Evolutionary conservation across 805 yeast genomes (phyloP).

Genomic region (Candida anglica): DNA sequence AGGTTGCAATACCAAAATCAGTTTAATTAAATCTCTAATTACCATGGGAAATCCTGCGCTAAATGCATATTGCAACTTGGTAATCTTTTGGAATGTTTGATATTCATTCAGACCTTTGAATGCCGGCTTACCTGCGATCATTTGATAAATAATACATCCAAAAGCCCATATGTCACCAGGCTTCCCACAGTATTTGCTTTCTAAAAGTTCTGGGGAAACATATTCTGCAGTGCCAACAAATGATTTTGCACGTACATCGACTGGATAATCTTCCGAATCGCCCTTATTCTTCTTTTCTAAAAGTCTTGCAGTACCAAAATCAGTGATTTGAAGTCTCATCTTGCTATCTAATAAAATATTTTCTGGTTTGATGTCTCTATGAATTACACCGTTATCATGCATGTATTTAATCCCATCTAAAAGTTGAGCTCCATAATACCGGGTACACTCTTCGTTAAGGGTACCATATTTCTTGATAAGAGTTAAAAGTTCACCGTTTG

Average conservation of each 20-base stretch:
- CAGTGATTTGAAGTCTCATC: constrained; percentile 66
- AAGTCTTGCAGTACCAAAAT: constrained; percentile 80
- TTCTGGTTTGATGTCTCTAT: constrained; percentile 82
- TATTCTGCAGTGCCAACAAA: constrained; percentile 87
- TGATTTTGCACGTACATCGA: constrained; percentile 67
- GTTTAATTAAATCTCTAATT: constrained; percentile 63
- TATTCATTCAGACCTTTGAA: constrained; percentile 82
- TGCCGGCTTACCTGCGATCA: constrained; percentile 71
- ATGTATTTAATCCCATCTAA: constrained; percentile 68
- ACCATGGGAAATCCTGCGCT: constrained; percentile 55
- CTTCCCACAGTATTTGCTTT: constrained; percentile 63
- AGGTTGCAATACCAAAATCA: constrained; percentile 70
- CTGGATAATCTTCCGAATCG: constrained; percentile 52
- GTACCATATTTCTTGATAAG: constrained; percentile 69
- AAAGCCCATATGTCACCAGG: constrained; percentile 62
- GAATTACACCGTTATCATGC: constrained; percentile 74
- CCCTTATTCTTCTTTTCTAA: constrained; percentile 46
- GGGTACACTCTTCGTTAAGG: constrained; percentile 62
- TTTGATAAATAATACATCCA: constrained; percentile 57
- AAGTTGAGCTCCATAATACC: constrained; percentile 69
- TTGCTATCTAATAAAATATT: constrained; percentile 64
- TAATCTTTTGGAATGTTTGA: constrained; percentile 75
- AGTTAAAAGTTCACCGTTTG: constrained; percentile 71
- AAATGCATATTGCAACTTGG: constrained; percentile 77
- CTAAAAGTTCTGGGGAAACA: constrained; percentile 76